phyloP scores from a whole-genome alignment of 305 asterid species.

The Fraxinus latifolia region DNA sequence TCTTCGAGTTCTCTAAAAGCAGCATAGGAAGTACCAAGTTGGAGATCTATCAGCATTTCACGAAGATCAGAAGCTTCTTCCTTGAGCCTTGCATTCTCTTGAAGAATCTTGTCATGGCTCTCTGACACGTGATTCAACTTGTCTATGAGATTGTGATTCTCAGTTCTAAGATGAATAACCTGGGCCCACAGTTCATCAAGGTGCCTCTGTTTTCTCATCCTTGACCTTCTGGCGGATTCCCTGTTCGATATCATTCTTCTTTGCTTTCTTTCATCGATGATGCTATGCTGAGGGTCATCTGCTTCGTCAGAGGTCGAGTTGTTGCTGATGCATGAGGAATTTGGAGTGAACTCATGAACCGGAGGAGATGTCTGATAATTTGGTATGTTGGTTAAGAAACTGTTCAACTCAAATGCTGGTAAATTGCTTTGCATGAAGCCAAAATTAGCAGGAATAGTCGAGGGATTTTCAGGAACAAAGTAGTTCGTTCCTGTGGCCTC shows the following conservation, averaged over 20 bases:
- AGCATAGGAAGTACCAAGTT: constrained; percentile 43
- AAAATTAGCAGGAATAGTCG: constrained; percentile 31
- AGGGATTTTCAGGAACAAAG: constrained; percentile 35
- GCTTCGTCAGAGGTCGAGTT: constrained; percentile 70
- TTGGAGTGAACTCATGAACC: constrained; percentile 30
- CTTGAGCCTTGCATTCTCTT: constrained; percentile 63
- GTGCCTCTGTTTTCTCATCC: constrained; percentile 92
- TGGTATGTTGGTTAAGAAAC: constrained; percentile 28
- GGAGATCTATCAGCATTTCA: constrained; percentile 54
- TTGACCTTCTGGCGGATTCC: constrained; percentile 87
- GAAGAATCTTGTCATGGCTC: constrained; percentile 53
- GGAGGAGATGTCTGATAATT: constrained; percentile 19
- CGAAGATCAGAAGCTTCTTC: constrained; percentile 73
- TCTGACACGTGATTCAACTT: constrained; percentile 57
- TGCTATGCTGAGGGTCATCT: constrained; percentile 41
- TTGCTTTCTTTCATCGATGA: constrained; percentile 55
- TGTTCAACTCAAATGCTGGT: constrained; percentile 33
- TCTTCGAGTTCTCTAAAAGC: constrained; percentile 57
- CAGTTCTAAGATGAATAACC: constrained; percentile 66
- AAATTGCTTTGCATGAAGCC: constrained; percentile 32
- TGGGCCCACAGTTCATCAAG: constrained; percentile 87
- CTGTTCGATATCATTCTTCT: constrained; percentile 88
- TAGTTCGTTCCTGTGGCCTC: constrained; percentile 44
- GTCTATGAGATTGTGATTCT: constrained; percentile 58
- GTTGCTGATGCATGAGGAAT: constrained; percentile 32